Percentiles rank a stretch among this genome's conserved stretches.
phyloP scores from a whole-genome alignment of 495 filamentous ascomycete genomes.

The Penicillium macrosclerotiorum region DNA sequence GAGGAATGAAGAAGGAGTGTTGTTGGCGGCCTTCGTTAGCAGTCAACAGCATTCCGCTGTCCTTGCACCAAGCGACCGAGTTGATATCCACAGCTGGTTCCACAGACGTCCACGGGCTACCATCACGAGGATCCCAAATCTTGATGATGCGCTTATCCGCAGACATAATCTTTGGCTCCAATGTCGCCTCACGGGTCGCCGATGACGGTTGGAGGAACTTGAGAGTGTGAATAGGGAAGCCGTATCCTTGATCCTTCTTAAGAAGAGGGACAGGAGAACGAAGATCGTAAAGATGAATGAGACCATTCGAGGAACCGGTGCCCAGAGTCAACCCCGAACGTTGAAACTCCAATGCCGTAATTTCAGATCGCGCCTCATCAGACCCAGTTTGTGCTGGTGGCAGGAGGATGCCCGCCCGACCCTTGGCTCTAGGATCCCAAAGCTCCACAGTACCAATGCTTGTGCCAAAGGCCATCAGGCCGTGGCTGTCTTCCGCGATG shows the following conservation, averaged over 20 bases:
- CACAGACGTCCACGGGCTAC: constrained; percentile 88
- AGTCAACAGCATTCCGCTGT: constrained; percentile 88
- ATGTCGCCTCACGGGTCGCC: constrained; percentile 52
- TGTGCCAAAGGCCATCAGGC: constrained; percentile 92
- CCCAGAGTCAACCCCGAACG: constrained; percentile 81
- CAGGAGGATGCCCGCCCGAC: constrained; percentile 73
- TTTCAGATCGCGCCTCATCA: constrained; percentile 60
- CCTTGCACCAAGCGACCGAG: constrained; percentile 80
- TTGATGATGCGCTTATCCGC: constrained; percentile 96
- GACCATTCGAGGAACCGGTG: constrained; percentile 81
- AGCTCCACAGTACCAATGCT: constrained; percentile 93
- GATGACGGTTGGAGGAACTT: constrained; percentile 79
- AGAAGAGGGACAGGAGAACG: constrained; percentile 81
- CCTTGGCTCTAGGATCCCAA: constrained; percentile 84
- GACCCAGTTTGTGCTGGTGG: constrained; percentile 36
- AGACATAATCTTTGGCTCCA: constrained; percentile 84
- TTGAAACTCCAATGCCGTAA: constrained; percentile 86
- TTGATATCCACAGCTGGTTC: constrained; percentile 95
- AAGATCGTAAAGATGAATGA: constrained; percentile 92
- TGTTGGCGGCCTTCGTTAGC: constrained; percentile 93
- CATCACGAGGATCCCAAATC: constrained; percentile 81
- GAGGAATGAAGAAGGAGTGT: constrained; percentile 95
- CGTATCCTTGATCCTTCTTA: constrained; percentile 94
- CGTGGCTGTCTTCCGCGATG: constrained; percentile 87
- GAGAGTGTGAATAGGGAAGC: constrained; percentile 86